Evolutionary conservation across 2,329 filamentous ascomycete genomes (phyloP), one percentile per base, ranked within the genome.

Genomic region (Davidsoniella virescens): DNA sequence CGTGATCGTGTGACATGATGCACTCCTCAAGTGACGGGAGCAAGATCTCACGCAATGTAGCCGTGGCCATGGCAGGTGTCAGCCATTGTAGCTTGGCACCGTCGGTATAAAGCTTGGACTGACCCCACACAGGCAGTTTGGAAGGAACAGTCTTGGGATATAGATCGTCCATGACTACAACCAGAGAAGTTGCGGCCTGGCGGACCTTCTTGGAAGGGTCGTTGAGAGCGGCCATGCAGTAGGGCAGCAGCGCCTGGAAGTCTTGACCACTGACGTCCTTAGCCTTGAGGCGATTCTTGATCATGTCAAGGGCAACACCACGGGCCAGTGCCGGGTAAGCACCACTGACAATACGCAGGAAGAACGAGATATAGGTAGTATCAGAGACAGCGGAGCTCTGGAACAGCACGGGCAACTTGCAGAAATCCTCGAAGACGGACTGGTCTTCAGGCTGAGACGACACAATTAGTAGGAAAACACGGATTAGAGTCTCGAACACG

Each of bases 21-120:
- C 82, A 93, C 63, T 95, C 92, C 63, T 95, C 88, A 8, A 94
- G 66, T 2, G 74, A 76, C 0, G 85, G 85, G 17, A 86, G 63
- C n/a, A 95, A 65, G 37, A 83, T 70, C 17, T 76, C 70, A 17
- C 76, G 71, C 1, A 92, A 60, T 17, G 93, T 64, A 52, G 76
- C 79, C 41, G 72, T 67, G 2, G 68, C 67, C 49, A 81, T 72
- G 20, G 79, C 72, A 1, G 67, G 59, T 3, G 73, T 64, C 49
- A 93, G 68, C 69, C 75, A 76, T 43, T 73, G 67, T 14, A 82
- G 62, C 36, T 71, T 63, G 25, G 65, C 66, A 5, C 66, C 65
- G 44, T 70, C 65, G 4, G 78, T 79, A 59, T 93, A 93, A 0
- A 94, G 64, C 12, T 67, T 63, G 23, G 71, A 68, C n/a, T 70